Conservation (phyloP, 352 stramenopile species). For the Globisporangium solare region DNA sequence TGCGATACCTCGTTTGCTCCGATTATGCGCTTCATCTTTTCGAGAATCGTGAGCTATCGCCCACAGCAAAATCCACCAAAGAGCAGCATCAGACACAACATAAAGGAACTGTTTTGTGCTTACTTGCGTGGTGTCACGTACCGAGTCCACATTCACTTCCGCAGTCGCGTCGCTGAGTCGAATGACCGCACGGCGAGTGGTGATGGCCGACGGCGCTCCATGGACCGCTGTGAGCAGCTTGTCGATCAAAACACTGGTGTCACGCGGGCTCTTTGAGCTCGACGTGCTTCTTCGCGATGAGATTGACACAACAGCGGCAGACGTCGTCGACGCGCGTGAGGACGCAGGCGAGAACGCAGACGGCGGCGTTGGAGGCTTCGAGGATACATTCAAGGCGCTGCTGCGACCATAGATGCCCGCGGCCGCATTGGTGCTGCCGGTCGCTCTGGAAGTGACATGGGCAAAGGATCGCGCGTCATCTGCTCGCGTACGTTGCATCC, state of each 20-base stretch:
- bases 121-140: conserved; percentile 11
- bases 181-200: conserved; percentile 48
- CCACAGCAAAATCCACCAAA: no score
- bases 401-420: background rate
- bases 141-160: conserved; percentile 24
- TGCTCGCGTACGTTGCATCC: background rate
- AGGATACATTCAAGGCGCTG: conserved; percentile 1
- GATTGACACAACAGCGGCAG: conserved; percentile 24
- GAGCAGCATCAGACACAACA: no score
- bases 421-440: background rate
- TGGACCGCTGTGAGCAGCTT: conserved; percentile 49
- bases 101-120: background rate
- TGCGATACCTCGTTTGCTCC: conserved; percentile 32
- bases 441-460: background rate
- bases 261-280: conserved; percentile 27
- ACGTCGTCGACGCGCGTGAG: conserved; percentile 15
- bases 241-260: conserved; percentile 49
- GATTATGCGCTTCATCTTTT: conserved; percentile 79
- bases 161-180: conserved; percentile 45
- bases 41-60: conserved; percentile 54
- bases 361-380: conserved; percentile 11
- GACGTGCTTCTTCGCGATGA: conserved; percentile 22
- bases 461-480: background rate
- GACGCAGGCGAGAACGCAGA: conserved; percentile 2
- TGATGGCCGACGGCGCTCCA: conserved; percentile 49